phyloP scores from a whole-genome alignment of 345 rosid genomes.

The Salix koriyanagi region DNA sequence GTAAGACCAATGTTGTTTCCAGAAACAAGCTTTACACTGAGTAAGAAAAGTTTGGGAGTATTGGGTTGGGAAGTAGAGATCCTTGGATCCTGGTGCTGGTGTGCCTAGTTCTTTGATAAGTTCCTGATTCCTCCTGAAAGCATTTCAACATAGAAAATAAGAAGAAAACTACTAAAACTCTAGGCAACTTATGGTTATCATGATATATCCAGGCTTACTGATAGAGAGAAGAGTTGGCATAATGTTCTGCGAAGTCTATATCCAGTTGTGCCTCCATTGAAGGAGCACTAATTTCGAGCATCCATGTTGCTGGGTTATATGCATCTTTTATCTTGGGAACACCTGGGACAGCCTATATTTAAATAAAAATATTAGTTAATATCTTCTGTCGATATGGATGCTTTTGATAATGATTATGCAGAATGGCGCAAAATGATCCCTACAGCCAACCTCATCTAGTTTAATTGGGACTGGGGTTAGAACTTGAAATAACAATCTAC shows the following conservation, averaged over 20 bases:
- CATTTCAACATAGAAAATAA: background rate
- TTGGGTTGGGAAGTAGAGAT: constrained; percentile 24
- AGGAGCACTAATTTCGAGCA: constrained; percentile 71
- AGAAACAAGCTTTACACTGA: constrained; percentile 27
- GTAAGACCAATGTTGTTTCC: constrained; percentile 29
- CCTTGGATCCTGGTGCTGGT: constrained; percentile 20
- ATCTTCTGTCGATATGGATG: too few species aligned
- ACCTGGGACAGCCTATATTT: constrained; percentile 58
- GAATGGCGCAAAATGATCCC: background rate
- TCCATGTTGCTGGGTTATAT: constrained; percentile 92
- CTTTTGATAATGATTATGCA: too few species aligned
- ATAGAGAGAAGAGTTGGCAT: constrained; percentile 56
- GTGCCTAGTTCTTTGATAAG: constrained; percentile 25
- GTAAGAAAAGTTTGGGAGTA: constrained; percentile 17
- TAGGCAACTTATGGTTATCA: background rate
- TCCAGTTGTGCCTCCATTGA: constrained; percentile 59
- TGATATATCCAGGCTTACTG: constrained; percentile 39
- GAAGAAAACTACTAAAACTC: background rate
- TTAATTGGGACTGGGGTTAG: too few species aligned
- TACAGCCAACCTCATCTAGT: too few species aligned
- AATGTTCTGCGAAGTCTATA: constrained; percentile 71
- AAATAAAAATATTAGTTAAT: background rate
- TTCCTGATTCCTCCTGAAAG: constrained; percentile 25
- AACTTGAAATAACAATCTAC: too few species aligned
- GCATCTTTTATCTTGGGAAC: constrained; percentile 67